Base-by-base conservation (phyloP, 2,329 filamentous ascomycete genomes). In the Aspergillus unguis region DNA sequence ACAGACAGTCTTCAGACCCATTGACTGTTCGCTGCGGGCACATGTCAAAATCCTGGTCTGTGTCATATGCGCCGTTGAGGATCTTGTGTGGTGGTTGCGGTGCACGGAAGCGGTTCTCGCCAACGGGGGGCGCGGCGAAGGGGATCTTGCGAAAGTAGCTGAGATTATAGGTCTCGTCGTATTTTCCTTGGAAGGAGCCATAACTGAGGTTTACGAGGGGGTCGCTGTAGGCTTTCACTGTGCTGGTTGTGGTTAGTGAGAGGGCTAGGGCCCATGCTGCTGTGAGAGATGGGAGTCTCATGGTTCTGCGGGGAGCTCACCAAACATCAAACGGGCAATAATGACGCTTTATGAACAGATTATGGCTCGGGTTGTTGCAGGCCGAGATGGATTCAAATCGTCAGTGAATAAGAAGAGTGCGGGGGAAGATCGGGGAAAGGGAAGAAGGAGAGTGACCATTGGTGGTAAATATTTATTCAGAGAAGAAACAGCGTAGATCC, bases 61-160 rank as follows among this genome's bases (percentile, higher is more conserved):
- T 81, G 62, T 84, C 67, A 62, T 85, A 85, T 3, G 73, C 74
- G 53, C 72, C 77, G 67, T 77, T 72, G 3, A 65, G 70, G 48
- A 83, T 71, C 1, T 66, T 67, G 0, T 67, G 26, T 1, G 81
- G 81, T 5, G 81, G 81, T 57, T 86, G 83, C 2, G 83, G 83
- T 0, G 76, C 80, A 48, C 82, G 77, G 62, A 85, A 86, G 4
- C 83, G 77, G 60, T 85, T 84, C 43, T 74, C 62, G 1, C 81
- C 81, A 9, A 75, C 69, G 10, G 83, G 82, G 1, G 83, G 80
- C 9, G 81, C 79, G 4, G 79, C 82, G 59, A 80, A 86, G 11
- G 83, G 83, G 44, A 85, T 83, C 59, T 80, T 83, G 55, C 77
- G 78, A 68, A 77, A 85, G 66, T 83, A 82, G 27, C 76, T 79